Conservation (phyloP, 2,329 filamentous ascomycete genomes). For the Pleurostoma richardsiae region DNA sequence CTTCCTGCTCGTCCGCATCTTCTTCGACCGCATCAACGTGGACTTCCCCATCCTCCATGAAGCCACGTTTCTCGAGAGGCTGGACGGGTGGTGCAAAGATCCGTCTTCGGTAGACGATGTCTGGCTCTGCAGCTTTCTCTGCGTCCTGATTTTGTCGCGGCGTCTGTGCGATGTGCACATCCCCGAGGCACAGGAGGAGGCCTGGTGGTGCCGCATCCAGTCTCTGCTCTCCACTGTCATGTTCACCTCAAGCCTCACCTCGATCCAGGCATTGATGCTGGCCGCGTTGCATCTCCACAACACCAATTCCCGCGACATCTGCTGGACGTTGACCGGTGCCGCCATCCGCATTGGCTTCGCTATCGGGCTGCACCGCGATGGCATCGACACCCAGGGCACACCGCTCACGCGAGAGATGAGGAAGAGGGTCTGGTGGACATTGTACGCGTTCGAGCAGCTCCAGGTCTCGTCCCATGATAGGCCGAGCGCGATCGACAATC, state of each 20-base stretch:
- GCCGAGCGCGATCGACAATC: slow-evolving; percentile 33
- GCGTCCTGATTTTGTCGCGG: slow-evolving; percentile 31
- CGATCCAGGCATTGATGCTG: slow-evolving; percentile 34
- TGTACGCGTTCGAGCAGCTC: slow-evolving; percentile 29
- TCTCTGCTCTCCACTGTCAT: slow-evolving; percentile 31
- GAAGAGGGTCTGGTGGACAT: slow-evolving; percentile 25
- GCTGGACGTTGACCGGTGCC: slow-evolving; percentile 36
- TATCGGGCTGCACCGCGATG: slow-evolving; percentile 36
- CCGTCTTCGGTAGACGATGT: slow-evolving; percentile 25
- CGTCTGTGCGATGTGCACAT: slow-evolving; percentile 24
- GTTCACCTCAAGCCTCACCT: slow-evolving; percentile 33
- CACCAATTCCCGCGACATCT: slow-evolving; percentile 32
- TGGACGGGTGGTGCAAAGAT: slow-evolving; percentile 25
- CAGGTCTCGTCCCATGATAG: slow-evolving; percentile 36
- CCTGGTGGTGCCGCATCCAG: slow-evolving; percentile 34
- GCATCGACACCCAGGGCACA: slow-evolving; percentile 23
- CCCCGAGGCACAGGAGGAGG: slow-evolving; percentile 28
- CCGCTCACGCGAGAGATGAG: slow-evolving; percentile 23
- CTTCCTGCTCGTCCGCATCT: slow-evolving; percentile 25
- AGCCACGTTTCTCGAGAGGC: slow-evolving; percentile 32
- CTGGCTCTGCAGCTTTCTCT: slow-evolving; percentile 34
- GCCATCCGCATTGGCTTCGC: slow-evolving; percentile 36
- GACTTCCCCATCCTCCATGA: slow-evolving; percentile 37
- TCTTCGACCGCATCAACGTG: slow-evolving; percentile 34
- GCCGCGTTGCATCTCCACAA: slow-evolving; percentile 37